Percentiles rank a stretch among this genome's conserved stretches.
Evolutionary conservation across 2,329 filamentous ascomycete species (phyloP).

Genomic region (Aspergillus pseudonomiae): DNA sequence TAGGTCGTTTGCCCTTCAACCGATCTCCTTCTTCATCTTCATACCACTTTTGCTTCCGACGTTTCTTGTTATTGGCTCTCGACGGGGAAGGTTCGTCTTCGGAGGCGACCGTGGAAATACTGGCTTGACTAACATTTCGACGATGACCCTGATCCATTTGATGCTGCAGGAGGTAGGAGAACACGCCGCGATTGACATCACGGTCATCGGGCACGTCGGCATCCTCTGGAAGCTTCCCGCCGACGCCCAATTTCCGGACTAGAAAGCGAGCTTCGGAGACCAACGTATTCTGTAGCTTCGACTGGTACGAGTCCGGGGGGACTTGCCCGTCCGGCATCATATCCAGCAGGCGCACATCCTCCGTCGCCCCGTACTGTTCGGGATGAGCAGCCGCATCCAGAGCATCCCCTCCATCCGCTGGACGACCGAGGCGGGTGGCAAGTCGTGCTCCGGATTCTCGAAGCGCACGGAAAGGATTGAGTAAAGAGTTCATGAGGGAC

Average conservation of each 20-base stretch:
- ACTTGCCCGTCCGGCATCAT: not conserved
- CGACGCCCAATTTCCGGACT: not conserved
- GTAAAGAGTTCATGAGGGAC: not conserved
- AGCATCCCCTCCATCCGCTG: not conserved
- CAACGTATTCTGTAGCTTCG: not conserved
- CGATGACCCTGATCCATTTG: not conserved
- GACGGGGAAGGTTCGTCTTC: not conserved
- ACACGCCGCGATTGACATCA: not conserved
- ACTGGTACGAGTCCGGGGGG: not conserved
- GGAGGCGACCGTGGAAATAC: not conserved
- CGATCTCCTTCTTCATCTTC: conserved; percentile 16
- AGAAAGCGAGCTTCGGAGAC: not conserved
- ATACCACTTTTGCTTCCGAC: conserved; percentile 17
- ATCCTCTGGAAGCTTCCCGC: not conserved
- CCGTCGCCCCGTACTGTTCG: not conserved
- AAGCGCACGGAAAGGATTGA: not conserved
- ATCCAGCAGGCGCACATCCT: not conserved
- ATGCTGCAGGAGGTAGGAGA: conserved; percentile 5
- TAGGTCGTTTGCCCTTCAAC: conserved; percentile 45
- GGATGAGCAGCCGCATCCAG: not conserved
- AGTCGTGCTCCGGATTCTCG: not conserved
- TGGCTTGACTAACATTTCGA: conserved; percentile 2
- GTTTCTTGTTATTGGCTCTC: not conserved
- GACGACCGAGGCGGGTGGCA: conserved; percentile 2
- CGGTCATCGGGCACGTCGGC: not conserved